These are phyloP conservation scores for Pelargonium nanum DNA, from an alignment of 345 rosid species.

Conservation along the genomic window DNA sequence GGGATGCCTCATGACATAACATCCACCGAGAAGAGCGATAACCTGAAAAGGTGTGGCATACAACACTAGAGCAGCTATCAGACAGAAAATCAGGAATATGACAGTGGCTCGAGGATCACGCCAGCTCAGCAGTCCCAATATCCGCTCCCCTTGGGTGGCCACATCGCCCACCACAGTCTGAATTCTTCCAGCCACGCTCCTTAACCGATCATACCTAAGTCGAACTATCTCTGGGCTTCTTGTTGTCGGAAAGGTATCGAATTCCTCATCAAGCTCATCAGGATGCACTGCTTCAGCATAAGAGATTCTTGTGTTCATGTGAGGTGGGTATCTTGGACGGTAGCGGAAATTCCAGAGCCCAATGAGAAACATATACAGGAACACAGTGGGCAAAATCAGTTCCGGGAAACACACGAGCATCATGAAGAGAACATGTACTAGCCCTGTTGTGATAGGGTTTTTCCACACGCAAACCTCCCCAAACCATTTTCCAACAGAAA, in stretches of 20 bases:
- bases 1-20: constrained; percentile 79
- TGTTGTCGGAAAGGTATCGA: constrained; percentile 70
- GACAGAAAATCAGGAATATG: constrained; percentile 53
- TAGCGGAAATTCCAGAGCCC: constrained; percentile 75
- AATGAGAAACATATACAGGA: constrained; percentile 60
- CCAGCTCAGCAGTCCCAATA: constrained; percentile 76
- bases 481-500: constrained; percentile 61
- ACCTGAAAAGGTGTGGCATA: constrained; percentile 72
- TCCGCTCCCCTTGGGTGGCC: constrained; percentile 86
- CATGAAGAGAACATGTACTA: constrained; percentile 50
- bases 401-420: constrained; percentile 69
- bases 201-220: constrained; percentile 69
- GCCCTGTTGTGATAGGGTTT: constrained; percentile 48
- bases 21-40: constrained; percentile 45
- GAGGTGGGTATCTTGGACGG: constrained; percentile 79
- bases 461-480: constrained; percentile 84
- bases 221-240: constrained; percentile 36
- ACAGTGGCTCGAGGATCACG: constrained; percentile 87
- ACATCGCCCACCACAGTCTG: constrained; percentile 89
- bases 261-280: constrained; percentile 87
- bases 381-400: constrained; percentile 65
- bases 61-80: constrained; percentile 53
- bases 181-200: constrained; percentile 68
- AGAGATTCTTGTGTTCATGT: constrained; percentile 78
- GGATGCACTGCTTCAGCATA: constrained; percentile 56